These are phyloP conservation scores for Microbotryum intermedium DNA, from an alignment of 1,284 basidiomycete genomes.

Conservation along the genomic window DNA sequence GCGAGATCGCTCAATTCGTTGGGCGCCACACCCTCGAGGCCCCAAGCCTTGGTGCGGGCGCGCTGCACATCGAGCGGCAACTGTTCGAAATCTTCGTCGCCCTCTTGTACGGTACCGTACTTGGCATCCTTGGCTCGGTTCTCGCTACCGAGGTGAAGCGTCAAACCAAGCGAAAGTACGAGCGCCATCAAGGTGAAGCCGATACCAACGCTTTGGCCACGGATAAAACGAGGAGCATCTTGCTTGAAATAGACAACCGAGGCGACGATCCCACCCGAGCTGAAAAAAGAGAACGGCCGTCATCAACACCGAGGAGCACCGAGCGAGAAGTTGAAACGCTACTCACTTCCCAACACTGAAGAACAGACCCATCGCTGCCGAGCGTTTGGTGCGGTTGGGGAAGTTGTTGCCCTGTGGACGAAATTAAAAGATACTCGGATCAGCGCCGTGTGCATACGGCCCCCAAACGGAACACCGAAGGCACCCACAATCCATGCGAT, in stretches of 20 bases:
- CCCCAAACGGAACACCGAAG: too few relatives aligned
- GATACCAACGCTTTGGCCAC: conserved; percentile 40
- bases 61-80: conserved; percentile 11
- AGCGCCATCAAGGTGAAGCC: conserved; percentile 37
- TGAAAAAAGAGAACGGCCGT: conserved; percentile 36
- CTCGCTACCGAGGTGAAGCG: conserved; percentile 36
- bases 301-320: conserved; percentile 38
- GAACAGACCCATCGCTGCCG: conserved; percentile 41
- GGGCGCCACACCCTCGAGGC: conserved; percentile 39
- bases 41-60: conserved; percentile 39
- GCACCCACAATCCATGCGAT: conserved; percentile 39
- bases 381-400: conserved; percentile 29
- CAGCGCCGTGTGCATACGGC: conserved; percentile 39
- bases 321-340: conserved; percentile 18
- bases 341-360: background rate
- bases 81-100: conserved; percentile 32
- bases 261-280: conserved; percentile 44
- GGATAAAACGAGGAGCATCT: conserved; percentile 33
- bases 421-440: background rate
- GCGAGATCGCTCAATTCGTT: conserved; percentile 44
- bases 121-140: conserved; percentile 39
- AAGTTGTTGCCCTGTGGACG: conserved; percentile 1
- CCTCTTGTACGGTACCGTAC: conserved; percentile 36
- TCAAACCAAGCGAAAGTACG: conserved; percentile 37
- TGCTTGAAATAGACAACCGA: conserved; percentile 34